phyloP scores from a whole-genome alignment of 148 eudicot genomes.

The Rhododendron ferrugineum region DNA sequence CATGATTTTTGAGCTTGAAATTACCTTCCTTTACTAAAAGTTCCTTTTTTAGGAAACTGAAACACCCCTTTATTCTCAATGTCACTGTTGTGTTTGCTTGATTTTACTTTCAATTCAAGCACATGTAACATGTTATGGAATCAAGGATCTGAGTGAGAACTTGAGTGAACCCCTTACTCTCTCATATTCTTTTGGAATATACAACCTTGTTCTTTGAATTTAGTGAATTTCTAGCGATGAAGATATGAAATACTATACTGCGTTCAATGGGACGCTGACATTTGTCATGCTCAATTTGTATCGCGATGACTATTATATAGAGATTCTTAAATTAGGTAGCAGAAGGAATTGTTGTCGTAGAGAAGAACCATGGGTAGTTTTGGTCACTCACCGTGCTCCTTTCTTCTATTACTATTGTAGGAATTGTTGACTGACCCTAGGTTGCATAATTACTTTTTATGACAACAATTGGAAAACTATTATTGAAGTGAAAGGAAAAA shows the following conservation, averaged over 20 bases:
- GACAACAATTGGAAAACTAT: background rate
- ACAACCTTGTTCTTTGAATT: background rate
- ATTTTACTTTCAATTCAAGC: background rate
- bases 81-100: background rate
- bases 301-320: background rate
- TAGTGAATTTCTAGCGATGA: background rate
- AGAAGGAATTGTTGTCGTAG: background rate
- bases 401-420: background rate
- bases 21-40: too few species aligned
- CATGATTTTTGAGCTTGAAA: too few species aligned
- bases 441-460: background rate
- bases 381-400: background rate
- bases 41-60: too few species aligned
- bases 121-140: background rate
- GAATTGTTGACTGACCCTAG: constrained; percentile 2
- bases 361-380: background rate
- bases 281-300: background rate
- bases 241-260: background rate
- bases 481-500: background rate
- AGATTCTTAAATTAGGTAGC: background rate
- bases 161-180: background rate
- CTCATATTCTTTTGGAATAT: background rate
- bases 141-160: constrained; percentile 1
- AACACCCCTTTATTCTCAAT: too few species aligned
- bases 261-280: background rate